A percentile compares a stretch with the other conserved stretches of the same genome.
phyloP scores from a whole-genome alignment of 352 stramenopile species.

The Phytopythium sindhum region DNA sequence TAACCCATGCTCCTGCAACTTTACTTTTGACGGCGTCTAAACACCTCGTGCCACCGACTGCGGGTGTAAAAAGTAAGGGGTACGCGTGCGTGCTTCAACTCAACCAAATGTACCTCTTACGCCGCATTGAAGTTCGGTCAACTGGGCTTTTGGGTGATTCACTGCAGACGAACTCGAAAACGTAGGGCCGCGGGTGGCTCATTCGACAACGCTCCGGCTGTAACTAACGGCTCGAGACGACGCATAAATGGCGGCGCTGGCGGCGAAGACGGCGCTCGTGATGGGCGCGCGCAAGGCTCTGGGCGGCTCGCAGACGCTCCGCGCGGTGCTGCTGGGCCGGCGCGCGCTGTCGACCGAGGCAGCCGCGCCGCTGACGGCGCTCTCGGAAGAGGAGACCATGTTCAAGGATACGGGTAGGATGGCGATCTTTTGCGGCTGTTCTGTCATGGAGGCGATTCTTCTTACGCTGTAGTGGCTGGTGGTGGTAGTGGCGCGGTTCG shows the following conservation, averaged over 20 bases:
- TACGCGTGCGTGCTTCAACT: not conserved
- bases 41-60: not conserved
- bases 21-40: not conserved
- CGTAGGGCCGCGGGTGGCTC: not conserved
- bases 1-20: too few relatives aligned
- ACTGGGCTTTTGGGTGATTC: not conserved
- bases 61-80: too few relatives aligned
- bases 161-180: too few relatives aligned
- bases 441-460: too few relatives aligned
- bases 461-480: not conserved
- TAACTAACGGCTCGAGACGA: not conserved
- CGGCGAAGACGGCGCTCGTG: not conserved
- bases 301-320: not conserved
- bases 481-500: conserved; percentile 67
- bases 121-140: not conserved
- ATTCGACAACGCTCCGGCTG: not conserved
- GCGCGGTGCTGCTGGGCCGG: not conserved
- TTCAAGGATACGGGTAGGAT: conserved; percentile 57
- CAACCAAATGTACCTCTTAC: not conserved
- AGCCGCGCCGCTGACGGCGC: conserved; percentile 41
- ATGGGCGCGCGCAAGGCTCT: not conserved
- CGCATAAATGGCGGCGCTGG: too few relatives aligned
- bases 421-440: too few relatives aligned
- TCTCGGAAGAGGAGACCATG: conserved; percentile 69
- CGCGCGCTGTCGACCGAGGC: conserved; percentile 24